Percentiles rank a stretch among this genome's conserved stretches.
Conservation (phyloP, 2,329 filamentous ascomycete genomes). For the Podosphaera fusca region DNA sequence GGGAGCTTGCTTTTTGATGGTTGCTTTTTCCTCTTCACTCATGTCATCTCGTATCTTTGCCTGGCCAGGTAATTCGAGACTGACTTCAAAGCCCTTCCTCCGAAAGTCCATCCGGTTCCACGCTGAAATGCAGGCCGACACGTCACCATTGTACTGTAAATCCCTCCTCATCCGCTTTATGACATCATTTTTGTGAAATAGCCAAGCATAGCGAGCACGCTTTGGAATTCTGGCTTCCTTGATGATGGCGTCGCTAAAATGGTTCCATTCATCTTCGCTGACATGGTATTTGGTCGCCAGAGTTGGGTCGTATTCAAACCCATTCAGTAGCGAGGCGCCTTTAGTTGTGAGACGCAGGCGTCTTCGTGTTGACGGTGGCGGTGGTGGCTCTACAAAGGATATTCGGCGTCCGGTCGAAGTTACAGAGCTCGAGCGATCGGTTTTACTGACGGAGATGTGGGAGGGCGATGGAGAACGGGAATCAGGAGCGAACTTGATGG, state of each 20-base stretch:
- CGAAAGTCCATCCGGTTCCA: constrained; percentile 10
- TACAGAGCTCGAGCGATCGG: constrained; percentile 7
- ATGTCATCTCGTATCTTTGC: constrained; percentile 5
- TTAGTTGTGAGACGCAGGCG: constrained; percentile 10
- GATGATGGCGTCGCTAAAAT: constrained; percentile 8
- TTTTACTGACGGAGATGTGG: not conserved
- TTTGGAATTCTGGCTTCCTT: constrained; percentile 6
- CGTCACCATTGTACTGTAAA: constrained; percentile 9
- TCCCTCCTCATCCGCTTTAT: constrained; percentile 8
- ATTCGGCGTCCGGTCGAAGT: constrained; percentile 8
- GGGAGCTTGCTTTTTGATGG: constrained; percentile 6
- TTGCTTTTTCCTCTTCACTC: constrained; percentile 6
- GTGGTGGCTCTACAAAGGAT: constrained; percentile 9
- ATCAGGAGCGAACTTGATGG: not conserved
- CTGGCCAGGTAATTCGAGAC: constrained; percentile 8
- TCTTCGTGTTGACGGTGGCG: constrained; percentile 5
- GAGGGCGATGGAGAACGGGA: not conserved
- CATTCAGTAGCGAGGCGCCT: constrained; percentile 7
- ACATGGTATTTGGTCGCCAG: constrained; percentile 10
- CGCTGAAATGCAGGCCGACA: constrained; percentile 6
- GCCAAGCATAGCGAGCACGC: constrained; percentile 5
- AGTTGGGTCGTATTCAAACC: constrained; percentile 9
- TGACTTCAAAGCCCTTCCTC: constrained; percentile 7
- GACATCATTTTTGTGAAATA: constrained; percentile 6
- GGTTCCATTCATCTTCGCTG: constrained; percentile 8